Conservation (phyloP, 768 basidiomycete genomes). For the Gautieria morchelliformis region DNA sequence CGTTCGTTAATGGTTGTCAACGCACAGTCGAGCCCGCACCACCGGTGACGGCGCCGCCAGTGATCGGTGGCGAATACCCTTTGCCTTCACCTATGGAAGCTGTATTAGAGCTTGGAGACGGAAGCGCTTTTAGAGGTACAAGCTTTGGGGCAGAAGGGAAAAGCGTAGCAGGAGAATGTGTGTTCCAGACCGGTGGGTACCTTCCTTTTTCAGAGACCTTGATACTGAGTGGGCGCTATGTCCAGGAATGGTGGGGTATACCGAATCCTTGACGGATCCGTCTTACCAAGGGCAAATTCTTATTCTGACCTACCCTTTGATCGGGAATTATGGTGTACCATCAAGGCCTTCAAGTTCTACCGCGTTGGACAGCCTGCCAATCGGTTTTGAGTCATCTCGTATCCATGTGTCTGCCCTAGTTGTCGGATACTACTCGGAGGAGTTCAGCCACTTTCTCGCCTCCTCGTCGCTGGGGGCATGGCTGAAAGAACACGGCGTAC, state of each 20-base stretch:
- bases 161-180: constrained; percentile 94
- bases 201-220: background rate
- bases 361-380: constrained; percentile 46
- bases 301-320: constrained; percentile 90
- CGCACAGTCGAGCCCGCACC: background rate
- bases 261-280: constrained; percentile 95
- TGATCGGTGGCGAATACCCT: background rate
- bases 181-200: constrained; percentile 94
- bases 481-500: constrained; percentile 91
- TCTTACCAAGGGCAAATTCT: constrained; percentile 98
- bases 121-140: constrained; percentile 77
- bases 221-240: constrained; percentile 5
- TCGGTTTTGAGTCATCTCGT: constrained; percentile 86
- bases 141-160: constrained; percentile 90
- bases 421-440: constrained; percentile 87
- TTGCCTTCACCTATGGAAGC: constrained; percentile 33
- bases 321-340: constrained; percentile 98
- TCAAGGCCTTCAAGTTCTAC: constrained; percentile 35
- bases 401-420: constrained; percentile 91
- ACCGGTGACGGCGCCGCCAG: constrained; percentile 6
- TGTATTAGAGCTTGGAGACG: constrained; percentile 85
- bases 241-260: constrained; percentile 98
- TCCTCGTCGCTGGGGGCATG: constrained; percentile 78
- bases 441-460: constrained; percentile 93
- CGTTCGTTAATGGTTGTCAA: background rate